Conservation (phyloP, 257 asterid genomes). For the Eustoma russellianum region DNA sequence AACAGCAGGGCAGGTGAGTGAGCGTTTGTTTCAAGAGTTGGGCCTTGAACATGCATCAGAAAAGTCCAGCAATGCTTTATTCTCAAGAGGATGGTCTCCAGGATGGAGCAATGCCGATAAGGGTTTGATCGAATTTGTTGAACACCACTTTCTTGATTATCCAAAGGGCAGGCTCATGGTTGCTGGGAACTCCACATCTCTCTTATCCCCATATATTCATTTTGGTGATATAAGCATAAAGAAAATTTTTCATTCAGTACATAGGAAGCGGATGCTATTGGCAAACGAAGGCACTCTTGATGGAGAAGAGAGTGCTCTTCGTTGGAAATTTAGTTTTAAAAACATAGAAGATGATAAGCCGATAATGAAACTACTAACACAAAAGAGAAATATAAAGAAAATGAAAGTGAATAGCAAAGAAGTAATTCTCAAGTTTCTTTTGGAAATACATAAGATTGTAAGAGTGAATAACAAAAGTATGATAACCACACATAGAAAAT, state of each 20-base stretch:
- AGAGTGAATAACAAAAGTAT: too few relatives aligned
- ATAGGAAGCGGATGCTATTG: slow-evolving; percentile 59
- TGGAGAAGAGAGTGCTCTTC: slow-evolving; percentile 64
- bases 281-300: slow-evolving; percentile 40
- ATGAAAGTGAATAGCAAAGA: too few relatives aligned
- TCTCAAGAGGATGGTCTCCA: slow-evolving; percentile 86
- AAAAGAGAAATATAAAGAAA: too few relatives aligned
- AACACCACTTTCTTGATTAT: slow-evolving; percentile 54
- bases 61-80: slow-evolving; percentile 73
- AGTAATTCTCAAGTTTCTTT: too few relatives aligned
- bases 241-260: slow-evolving; percentile 50
- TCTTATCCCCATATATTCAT: slow-evolving; percentile 75
- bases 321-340: too few relatives aligned
- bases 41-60: slow-evolving; percentile 79
- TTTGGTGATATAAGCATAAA: slow-evolving; percentile 77
- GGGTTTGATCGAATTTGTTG: slow-evolving; percentile 52
- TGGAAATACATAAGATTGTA: too few relatives aligned
- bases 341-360: too few relatives aligned
- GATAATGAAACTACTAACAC: too few relatives aligned
- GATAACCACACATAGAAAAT: too few relatives aligned
- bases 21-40: slow-evolving; percentile 45
- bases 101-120: slow-evolving; percentile 87
- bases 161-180: slow-evolving; percentile 54
- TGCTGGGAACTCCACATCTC: slow-evolving; percentile 70
- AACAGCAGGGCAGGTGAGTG: slow-evolving; percentile 36